A percentile compares a stretch with the other conserved stretches of the same genome.
Conservation (phyloP, 2,329 filamentous ascomycete species). For the Uncinocarpus reesii region DNA sequence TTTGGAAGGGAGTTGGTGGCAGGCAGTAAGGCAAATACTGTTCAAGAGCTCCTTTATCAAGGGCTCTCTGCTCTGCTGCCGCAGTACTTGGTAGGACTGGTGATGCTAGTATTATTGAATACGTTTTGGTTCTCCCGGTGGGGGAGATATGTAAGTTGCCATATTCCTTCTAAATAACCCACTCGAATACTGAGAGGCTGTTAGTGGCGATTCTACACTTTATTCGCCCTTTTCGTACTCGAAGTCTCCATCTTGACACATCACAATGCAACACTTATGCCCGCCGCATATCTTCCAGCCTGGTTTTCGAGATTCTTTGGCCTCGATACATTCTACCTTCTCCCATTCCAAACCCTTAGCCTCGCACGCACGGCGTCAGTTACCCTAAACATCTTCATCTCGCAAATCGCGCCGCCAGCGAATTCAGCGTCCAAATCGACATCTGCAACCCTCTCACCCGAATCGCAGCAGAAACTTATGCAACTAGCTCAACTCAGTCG, state of each 20-base stretch:
- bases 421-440: conserved; percentile 31
- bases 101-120: conserved; percentile 30
- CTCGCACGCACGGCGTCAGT: conserved; percentile 67
- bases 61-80: conserved; percentile 46
- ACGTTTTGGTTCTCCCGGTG: conserved; percentile 34
- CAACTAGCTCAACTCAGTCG: conserved; percentile 53
- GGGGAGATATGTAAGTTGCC: conserved; percentile 37
- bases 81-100: conserved; percentile 33
- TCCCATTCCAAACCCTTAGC: conserved; percentile 75
- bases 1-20: conserved; percentile 63
- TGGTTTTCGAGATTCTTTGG: conserved; percentile 25
- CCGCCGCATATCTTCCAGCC: conserved; percentile 25
- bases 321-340: conserved; percentile 41
- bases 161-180: conserved; percentile 18
- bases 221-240: conserved; percentile 46
- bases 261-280: conserved; percentile 34
- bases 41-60: conserved; percentile 60
- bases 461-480: conserved; percentile 53
- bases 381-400: conserved; percentile 72
- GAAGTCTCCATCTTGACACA: conserved; percentile 50
- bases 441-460: conserved; percentile 33
- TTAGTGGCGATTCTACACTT: conserved; percentile 44
- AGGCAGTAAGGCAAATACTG: conserved; percentile 48
- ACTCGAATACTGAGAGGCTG: conserved; percentile 19
- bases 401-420: conserved; percentile 64